Percentiles rank a stretch among this genome's conserved stretches.
These are phyloP conservation scores for Eugenia klotzschiana DNA, from an alignment of 441 rosid genomes.

Conservation along the genomic window DNA sequence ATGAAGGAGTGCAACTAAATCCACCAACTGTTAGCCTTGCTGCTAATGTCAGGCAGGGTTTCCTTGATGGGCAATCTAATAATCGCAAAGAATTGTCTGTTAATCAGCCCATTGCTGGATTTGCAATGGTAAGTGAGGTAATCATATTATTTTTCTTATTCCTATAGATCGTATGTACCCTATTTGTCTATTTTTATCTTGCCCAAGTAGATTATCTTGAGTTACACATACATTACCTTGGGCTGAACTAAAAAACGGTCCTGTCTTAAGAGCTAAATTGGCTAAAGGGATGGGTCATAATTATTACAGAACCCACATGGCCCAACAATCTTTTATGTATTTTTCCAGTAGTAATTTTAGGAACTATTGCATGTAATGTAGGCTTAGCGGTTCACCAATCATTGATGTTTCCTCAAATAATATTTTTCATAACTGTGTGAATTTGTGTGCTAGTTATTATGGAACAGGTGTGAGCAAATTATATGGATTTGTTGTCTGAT, in stretches of 20 bases:
- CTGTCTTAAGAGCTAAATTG: too few relatives aligned
- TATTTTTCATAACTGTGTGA: neutral
- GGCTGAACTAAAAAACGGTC: too few relatives aligned
- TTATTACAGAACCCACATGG: too few relatives aligned
- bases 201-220: too few relatives aligned
- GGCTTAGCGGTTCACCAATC: neutral
- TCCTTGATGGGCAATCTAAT: conserved; percentile 19
- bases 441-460: neutral
- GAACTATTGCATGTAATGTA: too few relatives aligned
- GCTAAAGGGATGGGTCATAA: too few relatives aligned
- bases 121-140: neutral
- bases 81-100: neutral
- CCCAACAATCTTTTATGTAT: too few relatives aligned
- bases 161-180: too few relatives aligned
- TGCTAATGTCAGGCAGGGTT: conserved; percentile 8
- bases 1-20: conserved; percentile 18
- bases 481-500: neutral
- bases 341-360: too few relatives aligned
- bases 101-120: neutral
- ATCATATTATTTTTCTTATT: too few relatives aligned
- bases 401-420: neutral
- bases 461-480: neutral
- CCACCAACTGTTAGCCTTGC: conserved; percentile 13
- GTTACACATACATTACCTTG: too few relatives aligned
- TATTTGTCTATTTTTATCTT: too few relatives aligned